Conservation (phyloP, 2,329 filamentous ascomycete species). For the Fusarium tricinctum region DNA sequence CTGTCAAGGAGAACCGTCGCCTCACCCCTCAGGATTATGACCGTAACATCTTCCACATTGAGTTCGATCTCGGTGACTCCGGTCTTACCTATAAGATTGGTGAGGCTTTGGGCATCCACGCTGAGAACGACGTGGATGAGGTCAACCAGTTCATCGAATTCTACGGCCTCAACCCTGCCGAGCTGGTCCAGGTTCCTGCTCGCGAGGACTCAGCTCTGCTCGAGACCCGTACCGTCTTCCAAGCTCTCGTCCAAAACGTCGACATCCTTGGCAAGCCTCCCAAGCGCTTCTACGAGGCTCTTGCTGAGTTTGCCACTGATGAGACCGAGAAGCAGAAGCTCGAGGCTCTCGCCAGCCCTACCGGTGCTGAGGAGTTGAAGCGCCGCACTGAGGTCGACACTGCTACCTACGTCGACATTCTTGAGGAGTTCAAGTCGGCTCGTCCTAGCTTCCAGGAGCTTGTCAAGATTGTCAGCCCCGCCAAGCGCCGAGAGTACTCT, state of each 20-base stretch:
- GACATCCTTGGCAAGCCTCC: slow-evolving; percentile 97
- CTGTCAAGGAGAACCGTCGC: slow-evolving; percentile 94
- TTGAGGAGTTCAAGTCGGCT: slow-evolving; percentile 91
- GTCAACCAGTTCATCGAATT: slow-evolving; percentile 89
- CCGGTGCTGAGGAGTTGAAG: slow-evolving; percentile 93
- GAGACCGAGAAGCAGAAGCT: slow-evolving; percentile 86
- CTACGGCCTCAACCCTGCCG: slow-evolving; percentile 86
- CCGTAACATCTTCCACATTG: slow-evolving; percentile 99
- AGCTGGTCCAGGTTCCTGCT: slow-evolving; percentile 91
- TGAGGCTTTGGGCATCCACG: slow-evolving; percentile 95
- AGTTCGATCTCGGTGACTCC: slow-evolving; percentile 93
- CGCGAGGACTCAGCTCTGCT: slow-evolving; percentile 80
- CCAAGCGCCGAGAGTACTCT: slow-evolving; percentile 99
- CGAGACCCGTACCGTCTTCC: slow-evolving; percentile 93
- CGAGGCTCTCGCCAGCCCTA: slow-evolving; percentile 79
- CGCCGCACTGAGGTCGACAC: slow-evolving; percentile 91
- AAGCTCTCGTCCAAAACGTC: slow-evolving; percentile 90
- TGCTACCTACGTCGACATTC: slow-evolving; percentile 88
- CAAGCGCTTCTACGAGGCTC: slow-evolving; percentile 96
- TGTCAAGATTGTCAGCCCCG: slow-evolving; percentile 85
- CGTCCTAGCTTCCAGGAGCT: slow-evolving; percentile 91
- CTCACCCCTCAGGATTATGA: slow-evolving; percentile 91
- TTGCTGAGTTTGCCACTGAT: slow-evolving; percentile 88
- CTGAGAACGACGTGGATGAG: slow-evolving; percentile 86
- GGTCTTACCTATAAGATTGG: slow-evolving; percentile 97